These are phyloP conservation scores for Polyporus tsugae DNA, from an alignment of 1,284 basidiomycete species.

Conservation along the genomic window DNA sequence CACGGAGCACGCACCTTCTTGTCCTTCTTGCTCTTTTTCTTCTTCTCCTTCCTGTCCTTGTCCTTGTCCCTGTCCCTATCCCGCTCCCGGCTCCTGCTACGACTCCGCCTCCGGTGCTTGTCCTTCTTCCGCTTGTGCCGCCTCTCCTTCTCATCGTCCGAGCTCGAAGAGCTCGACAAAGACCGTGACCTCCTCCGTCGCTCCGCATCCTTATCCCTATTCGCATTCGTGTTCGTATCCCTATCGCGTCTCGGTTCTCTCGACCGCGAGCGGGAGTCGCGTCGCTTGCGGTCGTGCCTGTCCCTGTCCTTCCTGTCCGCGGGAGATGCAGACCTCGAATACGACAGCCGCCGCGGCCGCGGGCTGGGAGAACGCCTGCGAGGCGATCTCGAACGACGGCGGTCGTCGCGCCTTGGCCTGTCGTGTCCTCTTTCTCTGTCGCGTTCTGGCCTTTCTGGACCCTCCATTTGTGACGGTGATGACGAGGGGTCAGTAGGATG, in stretches of 20 bases:
- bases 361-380: constrained; percentile 23
- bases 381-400: constrained; percentile 23
- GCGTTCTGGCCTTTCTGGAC: constrained; percentile 6
- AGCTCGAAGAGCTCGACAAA: constrained; percentile 44
- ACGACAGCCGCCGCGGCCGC: not conserved
- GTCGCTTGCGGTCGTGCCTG: constrained; percentile 18
- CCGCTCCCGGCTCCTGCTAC: constrained; percentile 53
- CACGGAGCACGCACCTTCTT: constrained; percentile 58
- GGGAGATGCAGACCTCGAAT: constrained; percentile 12
- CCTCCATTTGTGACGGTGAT: not conserved
- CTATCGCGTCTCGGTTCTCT: constrained; percentile 29
- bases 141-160: constrained; percentile 51
- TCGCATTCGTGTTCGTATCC: constrained; percentile 34
- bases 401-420: constrained; percentile 23
- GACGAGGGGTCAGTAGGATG: not conserved
- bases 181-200: constrained; percentile 44
- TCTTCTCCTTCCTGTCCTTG: constrained; percentile 59
- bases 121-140: constrained; percentile 51
- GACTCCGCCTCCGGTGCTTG: constrained; percentile 49
- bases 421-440: constrained; percentile 18
- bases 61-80: constrained; percentile 64
- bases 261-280: constrained; percentile 41
- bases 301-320: constrained; percentile 18
- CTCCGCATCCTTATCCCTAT: constrained; percentile 37
- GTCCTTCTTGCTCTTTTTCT: constrained; percentile 73